phyloP scores from a whole-genome alignment of 2,329 filamentous ascomycete genomes.

The Chrysoporthe deuterocubensis region DNA sequence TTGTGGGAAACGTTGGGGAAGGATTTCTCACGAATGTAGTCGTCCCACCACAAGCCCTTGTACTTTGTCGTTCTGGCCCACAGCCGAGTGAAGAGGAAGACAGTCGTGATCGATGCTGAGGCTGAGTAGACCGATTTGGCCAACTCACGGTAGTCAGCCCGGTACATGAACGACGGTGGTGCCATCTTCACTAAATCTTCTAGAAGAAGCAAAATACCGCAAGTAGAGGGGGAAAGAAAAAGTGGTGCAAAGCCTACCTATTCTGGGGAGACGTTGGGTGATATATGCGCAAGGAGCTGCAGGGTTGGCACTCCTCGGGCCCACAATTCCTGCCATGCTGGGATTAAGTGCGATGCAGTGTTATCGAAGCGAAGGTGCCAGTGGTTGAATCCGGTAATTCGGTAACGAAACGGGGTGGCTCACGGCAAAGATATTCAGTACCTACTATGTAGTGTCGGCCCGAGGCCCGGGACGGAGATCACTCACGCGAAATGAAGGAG shows the following conservation, averaged over 20 bases:
- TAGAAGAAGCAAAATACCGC: not conserved
- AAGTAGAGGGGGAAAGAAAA: not conserved
- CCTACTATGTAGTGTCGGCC: not conserved
- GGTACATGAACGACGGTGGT: constrained; percentile 14
- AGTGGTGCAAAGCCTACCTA: not conserved
- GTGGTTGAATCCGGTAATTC: not conserved
- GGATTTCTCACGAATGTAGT: constrained; percentile 17
- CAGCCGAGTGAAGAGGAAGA: constrained; percentile 24
- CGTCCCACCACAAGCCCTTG: constrained; percentile 23
- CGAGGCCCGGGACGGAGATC: not conserved
- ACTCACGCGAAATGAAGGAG: not conserved
- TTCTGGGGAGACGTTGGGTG: not conserved
- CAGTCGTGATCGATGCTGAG: constrained; percentile 18
- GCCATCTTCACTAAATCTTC: not conserved
- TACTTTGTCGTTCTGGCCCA: constrained; percentile 21
- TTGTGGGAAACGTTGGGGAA: too few relatives aligned
- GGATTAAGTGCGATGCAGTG: not conserved
- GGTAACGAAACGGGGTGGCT: not conserved
- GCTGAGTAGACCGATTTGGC: constrained; percentile 23
- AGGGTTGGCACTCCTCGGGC: not conserved
- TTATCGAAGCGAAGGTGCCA: not conserved
- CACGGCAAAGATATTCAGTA: not conserved
- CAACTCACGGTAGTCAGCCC: constrained; percentile 21
- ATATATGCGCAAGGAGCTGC: not conserved
- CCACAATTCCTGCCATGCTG: not conserved